Evolutionary conservation across 192 early-diverging fungal species (phyloP), one percentile per base, ranked within the genome.

Genomic region (Coemansia sp.): DNA sequence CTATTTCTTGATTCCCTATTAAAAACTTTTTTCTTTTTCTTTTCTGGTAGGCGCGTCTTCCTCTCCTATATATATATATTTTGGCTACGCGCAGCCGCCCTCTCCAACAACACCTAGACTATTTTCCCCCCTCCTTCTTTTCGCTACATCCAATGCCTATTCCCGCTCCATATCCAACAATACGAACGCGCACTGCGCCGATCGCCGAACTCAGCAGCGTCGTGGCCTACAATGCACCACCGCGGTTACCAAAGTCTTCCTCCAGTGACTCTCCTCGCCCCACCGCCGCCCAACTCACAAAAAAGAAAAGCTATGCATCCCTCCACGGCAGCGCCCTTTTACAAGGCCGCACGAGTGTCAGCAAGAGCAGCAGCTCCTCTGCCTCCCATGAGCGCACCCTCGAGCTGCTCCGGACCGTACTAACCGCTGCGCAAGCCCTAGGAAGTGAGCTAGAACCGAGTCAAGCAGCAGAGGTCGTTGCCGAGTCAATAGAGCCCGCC

Each of bases 191-290:
- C 49, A 60, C 67, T 28, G 70, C 59, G 71, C 67, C 79, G 6
- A 61, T 82, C 4, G 71, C 79, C 17, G 74, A 76, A 40, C 53
- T 82, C 43, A 63, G 74, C 30, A 74, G 67, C 40, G 52, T 82
- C 43, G 71, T 76, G 38, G 79, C 79, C 61, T 35, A 65, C 55
- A 76, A 64, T 55, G 63, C 17, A 28, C 69, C 78, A 13, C 38
- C 50, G 6, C 49, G 58, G 63, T 44, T 64, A 66, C 33, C 62
- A 28, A 57, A 40, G 52, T 55, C 53, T 33, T 33, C 38, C 26
- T 26, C 26, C 26, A 26, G 26, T 26, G 26, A 26, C 26, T 26
- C 26, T 26, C 26, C 26, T 26, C 26, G 26, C 26, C 26, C 26
- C 26, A 26, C 1, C 26, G 6, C 32, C 16, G 16, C 13, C 16